phyloP scores from a whole-genome alignment of 305 asterid genomes.

The Withania somnifera region DNA sequence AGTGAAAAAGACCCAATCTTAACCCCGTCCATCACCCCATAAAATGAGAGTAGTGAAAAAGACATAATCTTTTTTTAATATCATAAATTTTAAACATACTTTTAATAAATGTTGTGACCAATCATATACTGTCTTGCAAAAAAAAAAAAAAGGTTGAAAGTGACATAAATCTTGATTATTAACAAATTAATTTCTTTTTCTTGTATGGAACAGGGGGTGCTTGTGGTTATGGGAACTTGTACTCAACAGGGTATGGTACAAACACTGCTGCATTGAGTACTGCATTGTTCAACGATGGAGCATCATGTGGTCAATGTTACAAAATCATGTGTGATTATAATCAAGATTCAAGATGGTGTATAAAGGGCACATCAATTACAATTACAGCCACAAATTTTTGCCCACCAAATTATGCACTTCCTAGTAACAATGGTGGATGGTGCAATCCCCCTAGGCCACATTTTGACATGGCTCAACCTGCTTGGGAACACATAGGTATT shows the following conservation, averaged over 20 bases:
- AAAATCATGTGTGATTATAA: slow-evolving; percentile 8
- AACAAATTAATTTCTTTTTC: not conserved
- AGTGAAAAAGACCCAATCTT: too few species aligned
- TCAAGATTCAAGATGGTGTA: slow-evolving; percentile 7
- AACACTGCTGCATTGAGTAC: slow-evolving; percentile 13
- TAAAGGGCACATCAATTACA: slow-evolving; percentile 1
- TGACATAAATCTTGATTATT: not conserved
- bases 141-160: not conserved
- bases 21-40: too few species aligned
- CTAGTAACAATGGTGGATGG: slow-evolving; percentile 15
- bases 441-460: slow-evolving; percentile 12
- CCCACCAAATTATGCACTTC: slow-evolving; percentile 13
- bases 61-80: not conserved
- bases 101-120: not conserved
- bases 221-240: slow-evolving; percentile 8
- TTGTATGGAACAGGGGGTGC: not conserved
- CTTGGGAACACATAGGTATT: slow-evolving; percentile 13
- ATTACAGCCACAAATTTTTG: slow-evolving; percentile 12
- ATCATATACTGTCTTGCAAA: not conserved
- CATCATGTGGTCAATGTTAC: slow-evolving; percentile 12
- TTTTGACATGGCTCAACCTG: slow-evolving; percentile 19
- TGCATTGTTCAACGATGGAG: slow-evolving; percentile 12
- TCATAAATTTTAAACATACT: too few species aligned
- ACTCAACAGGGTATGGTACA: slow-evolving; percentile 12
- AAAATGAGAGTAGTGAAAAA: not conserved